Percentiles rank a stretch among this genome's conserved stretches.
These are phyloP conservation scores for Kondoa malvinella DNA, from an alignment of 768 basidiomycete species.

Conservation along the genomic window DNA sequence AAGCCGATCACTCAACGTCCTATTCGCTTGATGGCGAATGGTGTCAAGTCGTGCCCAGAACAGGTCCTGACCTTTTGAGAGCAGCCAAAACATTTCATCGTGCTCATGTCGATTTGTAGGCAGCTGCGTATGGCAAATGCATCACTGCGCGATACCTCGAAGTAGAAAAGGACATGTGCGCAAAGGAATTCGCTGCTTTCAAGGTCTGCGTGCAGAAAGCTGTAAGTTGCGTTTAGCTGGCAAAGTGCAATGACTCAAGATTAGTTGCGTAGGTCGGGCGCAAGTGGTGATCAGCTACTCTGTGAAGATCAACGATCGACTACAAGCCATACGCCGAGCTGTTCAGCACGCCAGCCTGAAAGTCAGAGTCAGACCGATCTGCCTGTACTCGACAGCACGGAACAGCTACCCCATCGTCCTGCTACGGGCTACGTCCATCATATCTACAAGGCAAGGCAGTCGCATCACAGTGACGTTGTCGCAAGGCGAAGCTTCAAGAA, in stretches of 20 bases:
- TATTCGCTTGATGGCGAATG: background rate
- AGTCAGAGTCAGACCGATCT: no score
- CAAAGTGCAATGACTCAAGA: background rate
- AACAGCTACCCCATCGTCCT: no score
- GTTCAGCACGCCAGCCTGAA: no score
- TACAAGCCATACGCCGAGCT: no score
- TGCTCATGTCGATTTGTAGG: slow-evolving; percentile 36
- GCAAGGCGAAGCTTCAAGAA: no score
- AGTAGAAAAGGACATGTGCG: slow-evolving; percentile 65
- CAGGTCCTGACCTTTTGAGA: background rate
- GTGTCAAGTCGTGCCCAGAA: background rate
- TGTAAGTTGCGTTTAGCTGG: slow-evolving; percentile 39
- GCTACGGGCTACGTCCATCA: no score
- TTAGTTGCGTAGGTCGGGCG: slow-evolving; percentile 3
- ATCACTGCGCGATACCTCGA: slow-evolving; percentile 67
- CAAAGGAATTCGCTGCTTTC: slow-evolving; percentile 66
- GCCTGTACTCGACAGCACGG: no score
- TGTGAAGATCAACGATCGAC: no score
- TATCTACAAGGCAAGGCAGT: no score
- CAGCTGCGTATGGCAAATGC: slow-evolving; percentile 71
- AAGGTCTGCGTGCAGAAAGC: slow-evolving; percentile 60
- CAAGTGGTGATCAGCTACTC: slow-evolving; percentile 12
- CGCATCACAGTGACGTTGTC: no score
- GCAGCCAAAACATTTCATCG: background rate
- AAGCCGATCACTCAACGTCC: background rate